These are phyloP conservation scores for Pseudogymnoascus sp. DNA, from an alignment of 2,329 filamentous ascomycete species.

Conservation along the genomic window DNA sequence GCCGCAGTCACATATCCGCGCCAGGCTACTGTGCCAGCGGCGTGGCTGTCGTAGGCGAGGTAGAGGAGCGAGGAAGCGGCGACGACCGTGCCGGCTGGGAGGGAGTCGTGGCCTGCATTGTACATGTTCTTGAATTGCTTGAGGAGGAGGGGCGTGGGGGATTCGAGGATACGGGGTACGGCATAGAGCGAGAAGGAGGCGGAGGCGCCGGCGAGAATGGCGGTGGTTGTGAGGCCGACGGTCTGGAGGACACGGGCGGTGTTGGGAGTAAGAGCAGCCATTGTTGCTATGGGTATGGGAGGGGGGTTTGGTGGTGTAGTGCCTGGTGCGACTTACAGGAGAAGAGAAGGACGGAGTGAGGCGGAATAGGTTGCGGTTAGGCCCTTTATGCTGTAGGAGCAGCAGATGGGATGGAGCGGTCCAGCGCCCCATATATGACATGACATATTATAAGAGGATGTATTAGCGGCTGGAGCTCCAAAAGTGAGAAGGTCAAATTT, in stretches of 20 bases:
- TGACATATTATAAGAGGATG: too few relatives aligned
- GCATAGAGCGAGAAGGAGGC: constrained; percentile 34
- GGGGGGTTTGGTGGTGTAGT: background rate
- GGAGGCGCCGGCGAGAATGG: constrained; percentile 33
- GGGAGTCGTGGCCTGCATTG: constrained; percentile 31
- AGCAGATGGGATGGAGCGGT: too few relatives aligned
- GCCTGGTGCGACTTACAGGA: background rate
- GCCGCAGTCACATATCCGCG: constrained; percentile 36
- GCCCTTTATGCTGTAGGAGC: too few relatives aligned
- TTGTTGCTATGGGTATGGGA: background rate
- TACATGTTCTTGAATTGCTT: constrained; percentile 44
- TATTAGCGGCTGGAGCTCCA: too few relatives aligned
- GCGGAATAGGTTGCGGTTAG: background rate
- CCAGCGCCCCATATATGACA: too few relatives aligned
- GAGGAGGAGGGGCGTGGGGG: constrained; percentile 45
- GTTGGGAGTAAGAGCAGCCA: background rate
- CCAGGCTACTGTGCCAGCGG: constrained; percentile 24
- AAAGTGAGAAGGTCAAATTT: too few relatives aligned
- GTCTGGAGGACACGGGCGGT: constrained; percentile 39
- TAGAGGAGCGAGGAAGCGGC: constrained; percentile 36
- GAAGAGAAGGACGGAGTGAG: background rate
- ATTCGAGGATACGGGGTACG: constrained; percentile 45
- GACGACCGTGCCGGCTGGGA: constrained; percentile 33
- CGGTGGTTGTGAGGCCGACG: constrained; percentile 41
- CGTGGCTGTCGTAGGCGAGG: constrained; percentile 33